Percentiles rank a stretch among this genome's conserved stretches.
phyloP scores from a whole-genome alignment of 2,329 filamentous ascomycete species.

The Trichothecium roseum region DNA sequence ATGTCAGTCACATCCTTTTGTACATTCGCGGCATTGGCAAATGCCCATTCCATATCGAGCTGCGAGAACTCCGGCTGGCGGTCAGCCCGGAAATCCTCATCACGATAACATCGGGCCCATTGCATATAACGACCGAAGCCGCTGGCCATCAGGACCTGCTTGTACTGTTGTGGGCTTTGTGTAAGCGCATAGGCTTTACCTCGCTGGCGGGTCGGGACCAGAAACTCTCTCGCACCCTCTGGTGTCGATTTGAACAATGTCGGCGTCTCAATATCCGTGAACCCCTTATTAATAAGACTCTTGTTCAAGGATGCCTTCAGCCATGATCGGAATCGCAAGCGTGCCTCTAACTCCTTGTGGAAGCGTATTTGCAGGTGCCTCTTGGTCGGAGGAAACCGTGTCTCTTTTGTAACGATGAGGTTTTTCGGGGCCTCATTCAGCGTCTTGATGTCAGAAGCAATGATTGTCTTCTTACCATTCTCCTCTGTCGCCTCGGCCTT shows the following conservation, averaged over 20 bases:
- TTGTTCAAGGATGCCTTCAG: constrained; percentile 43
- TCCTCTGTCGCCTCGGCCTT: constrained; percentile 13
- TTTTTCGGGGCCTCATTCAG: constrained; percentile 38
- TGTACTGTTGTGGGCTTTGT: constrained; percentile 97
- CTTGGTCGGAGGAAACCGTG: constrained; percentile 61
- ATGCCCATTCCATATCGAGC: constrained; percentile 91
- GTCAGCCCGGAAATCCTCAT: constrained; percentile 87
- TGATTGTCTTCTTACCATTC: constrained; percentile 40
- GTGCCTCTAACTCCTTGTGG: constrained; percentile 52
- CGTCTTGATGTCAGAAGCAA: constrained; percentile 45
- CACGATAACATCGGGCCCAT: constrained; percentile 88
- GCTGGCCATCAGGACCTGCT: constrained; percentile 92
- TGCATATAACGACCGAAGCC: constrained; percentile 80
- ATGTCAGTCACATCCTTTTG: constrained; percentile 24
- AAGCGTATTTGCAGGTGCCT: constrained; percentile 82
- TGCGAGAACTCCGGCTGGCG: constrained; percentile 95
- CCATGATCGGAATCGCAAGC: constrained; percentile 60
- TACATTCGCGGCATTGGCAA: constrained; percentile 45
- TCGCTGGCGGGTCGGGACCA: constrained; percentile 73
- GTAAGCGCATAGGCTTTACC: constrained; percentile 82
- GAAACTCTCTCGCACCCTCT: constrained; percentile 87
- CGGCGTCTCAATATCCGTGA: constrained; percentile 81
- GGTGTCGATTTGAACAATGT: constrained; percentile 95
- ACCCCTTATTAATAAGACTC: constrained; percentile 45
- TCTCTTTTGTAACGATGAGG: constrained; percentile 65